Conservation (phyloP, 805 yeast genomes). For the Candida schatavii region DNA sequence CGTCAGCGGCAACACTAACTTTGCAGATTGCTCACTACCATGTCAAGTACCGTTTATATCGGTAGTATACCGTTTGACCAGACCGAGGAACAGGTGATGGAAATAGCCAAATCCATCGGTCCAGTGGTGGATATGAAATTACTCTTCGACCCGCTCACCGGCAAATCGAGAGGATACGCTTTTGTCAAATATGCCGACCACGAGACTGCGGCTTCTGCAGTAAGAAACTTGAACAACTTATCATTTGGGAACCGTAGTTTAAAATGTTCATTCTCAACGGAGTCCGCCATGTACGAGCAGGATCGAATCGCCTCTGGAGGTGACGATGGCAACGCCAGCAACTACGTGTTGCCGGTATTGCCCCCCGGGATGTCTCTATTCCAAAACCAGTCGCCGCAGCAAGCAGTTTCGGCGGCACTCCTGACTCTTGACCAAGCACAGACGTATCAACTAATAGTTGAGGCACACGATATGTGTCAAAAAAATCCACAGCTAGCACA, state of each 20-base stretch:
- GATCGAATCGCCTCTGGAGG: slow-evolving; percentile 10
- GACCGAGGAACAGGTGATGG: slow-evolving; percentile 89
- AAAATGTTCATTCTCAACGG: slow-evolving; percentile 72
- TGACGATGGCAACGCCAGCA: slow-evolving; percentile 15
- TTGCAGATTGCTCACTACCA: too few species aligned
- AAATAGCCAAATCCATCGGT: slow-evolving; percentile 82
- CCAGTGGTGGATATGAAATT: slow-evolving; percentile 71
- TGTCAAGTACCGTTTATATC: slow-evolving; percentile 49
- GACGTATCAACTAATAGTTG: slow-evolving; percentile 48
- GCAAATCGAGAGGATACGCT: slow-evolving; percentile 88
- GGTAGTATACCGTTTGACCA: slow-evolving; percentile 92
- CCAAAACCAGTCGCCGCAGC: slow-evolving; percentile 38
- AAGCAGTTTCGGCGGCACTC: slow-evolving; percentile 45
- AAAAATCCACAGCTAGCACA: slow-evolving; percentile 58
- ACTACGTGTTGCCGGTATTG: slow-evolving; percentile 33
- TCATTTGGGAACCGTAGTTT: slow-evolving; percentile 68
- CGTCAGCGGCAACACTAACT: too few species aligned
- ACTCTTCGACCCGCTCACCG: slow-evolving; percentile 84
- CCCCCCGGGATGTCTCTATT: slow-evolving; percentile 42
- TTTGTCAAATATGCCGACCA: slow-evolving; percentile 78
- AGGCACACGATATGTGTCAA: slow-evolving; percentile 56
- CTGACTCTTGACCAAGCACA: slow-evolving; percentile 46
- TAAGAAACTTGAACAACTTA: slow-evolving; percentile 79
- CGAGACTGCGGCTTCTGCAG: slow-evolving; percentile 89
- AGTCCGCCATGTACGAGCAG: slow-evolving; percentile 16